phyloP scores from a whole-genome alignment of 2,329 filamentous ascomycete genomes.

The Aspergillus proliferans region DNA sequence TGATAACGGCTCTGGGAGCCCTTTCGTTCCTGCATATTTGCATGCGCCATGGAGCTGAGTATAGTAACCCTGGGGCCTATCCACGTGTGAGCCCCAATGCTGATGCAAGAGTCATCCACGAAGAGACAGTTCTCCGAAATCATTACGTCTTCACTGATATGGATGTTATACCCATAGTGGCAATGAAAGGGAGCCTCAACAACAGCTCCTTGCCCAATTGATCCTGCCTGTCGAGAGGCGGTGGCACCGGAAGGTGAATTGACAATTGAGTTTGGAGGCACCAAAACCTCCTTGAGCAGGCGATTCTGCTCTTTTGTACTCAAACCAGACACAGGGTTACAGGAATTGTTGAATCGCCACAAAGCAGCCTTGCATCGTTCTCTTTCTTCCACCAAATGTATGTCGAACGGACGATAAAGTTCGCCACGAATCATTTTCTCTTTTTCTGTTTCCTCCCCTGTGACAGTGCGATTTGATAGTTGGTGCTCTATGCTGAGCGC shows the following conservation, averaged over 20 bases:
- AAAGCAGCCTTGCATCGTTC: slow-evolving; percentile 74
- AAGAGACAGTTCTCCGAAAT: slow-evolving; percentile 80
- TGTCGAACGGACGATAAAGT: slow-evolving; percentile 72
- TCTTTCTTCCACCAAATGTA: slow-evolving; percentile 74
- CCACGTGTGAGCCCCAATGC: slow-evolving; percentile 63
- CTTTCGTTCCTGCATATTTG: slow-evolving; percentile 66
- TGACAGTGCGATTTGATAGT: slow-evolving; percentile 31
- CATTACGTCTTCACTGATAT: slow-evolving; percentile 75
- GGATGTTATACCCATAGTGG: slow-evolving; percentile 93
- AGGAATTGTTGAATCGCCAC: slow-evolving; percentile 80
- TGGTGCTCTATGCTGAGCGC: slow-evolving; percentile 39
- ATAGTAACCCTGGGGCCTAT: slow-evolving; percentile 84
- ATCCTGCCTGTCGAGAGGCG: slow-evolving; percentile 49
- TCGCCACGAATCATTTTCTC: slow-evolving; percentile 82
- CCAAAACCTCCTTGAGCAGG: slow-evolving; percentile 33
- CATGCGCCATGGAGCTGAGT: slow-evolving; percentile 66
- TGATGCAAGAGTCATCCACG: slow-evolving; percentile 77
- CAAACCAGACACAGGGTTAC: slow-evolving; percentile 66
- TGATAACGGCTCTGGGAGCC: slow-evolving; percentile 67
- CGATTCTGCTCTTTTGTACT: slow-evolving; percentile 45
- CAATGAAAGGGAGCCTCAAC: slow-evolving; percentile 87
- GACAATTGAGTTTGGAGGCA: slow-evolving; percentile 23
- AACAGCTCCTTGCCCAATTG: slow-evolving; percentile 66
- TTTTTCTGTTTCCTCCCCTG: slow-evolving; percentile 61
- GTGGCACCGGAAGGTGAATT: slow-evolving; percentile 50